Percentiles rank a stretch among this genome's conserved stretches.
phyloP scores from a whole-genome alignment of 2,329 filamentous ascomycete species.

The Xylariaceae sp. region DNA sequence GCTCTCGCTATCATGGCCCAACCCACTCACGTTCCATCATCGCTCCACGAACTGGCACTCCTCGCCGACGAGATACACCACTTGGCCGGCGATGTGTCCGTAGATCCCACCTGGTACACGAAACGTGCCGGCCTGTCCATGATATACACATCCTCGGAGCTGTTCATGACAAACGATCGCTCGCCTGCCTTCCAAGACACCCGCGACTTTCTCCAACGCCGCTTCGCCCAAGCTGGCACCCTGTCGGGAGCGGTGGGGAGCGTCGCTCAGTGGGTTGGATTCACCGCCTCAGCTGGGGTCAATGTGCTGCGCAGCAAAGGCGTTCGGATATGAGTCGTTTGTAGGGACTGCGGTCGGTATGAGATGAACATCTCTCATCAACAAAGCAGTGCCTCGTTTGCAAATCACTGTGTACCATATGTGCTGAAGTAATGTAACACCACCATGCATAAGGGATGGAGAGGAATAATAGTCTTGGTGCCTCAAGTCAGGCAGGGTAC shows the following conservation, averaged over 20 bases:
- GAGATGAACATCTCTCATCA: too few relatives aligned
- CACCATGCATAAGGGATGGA: too few relatives aligned
- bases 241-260: conserved; percentile 60
- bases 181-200: conserved; percentile 73
- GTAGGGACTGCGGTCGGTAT: too few relatives aligned
- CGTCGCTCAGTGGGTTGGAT: conserved; percentile 74
- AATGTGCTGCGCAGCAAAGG: conserved; percentile 89
- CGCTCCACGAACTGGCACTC: conserved; percentile 71
- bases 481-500: too few relatives aligned
- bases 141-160: conserved; percentile 69
- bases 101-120: conserved; percentile 85
- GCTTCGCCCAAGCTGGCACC: conserved; percentile 65
- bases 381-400: too few relatives aligned
- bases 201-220: conserved; percentile 70
- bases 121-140: conserved; percentile 55
- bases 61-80: conserved; percentile 93
- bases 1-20: conserved; percentile 89
- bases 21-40: conserved; percentile 69
- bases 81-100: conserved; percentile 73
- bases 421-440: too few relatives aligned
- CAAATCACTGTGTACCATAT: too few relatives aligned
- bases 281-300: conserved; percentile 70
- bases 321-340: conserved; percentile 58
- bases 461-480: too few relatives aligned
- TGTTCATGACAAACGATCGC: conserved; percentile 90